These are phyloP conservation scores for Rhizopogon vinicolor DNA, from an alignment of 768 basidiomycete genomes.

Conservation along the genomic window DNA sequence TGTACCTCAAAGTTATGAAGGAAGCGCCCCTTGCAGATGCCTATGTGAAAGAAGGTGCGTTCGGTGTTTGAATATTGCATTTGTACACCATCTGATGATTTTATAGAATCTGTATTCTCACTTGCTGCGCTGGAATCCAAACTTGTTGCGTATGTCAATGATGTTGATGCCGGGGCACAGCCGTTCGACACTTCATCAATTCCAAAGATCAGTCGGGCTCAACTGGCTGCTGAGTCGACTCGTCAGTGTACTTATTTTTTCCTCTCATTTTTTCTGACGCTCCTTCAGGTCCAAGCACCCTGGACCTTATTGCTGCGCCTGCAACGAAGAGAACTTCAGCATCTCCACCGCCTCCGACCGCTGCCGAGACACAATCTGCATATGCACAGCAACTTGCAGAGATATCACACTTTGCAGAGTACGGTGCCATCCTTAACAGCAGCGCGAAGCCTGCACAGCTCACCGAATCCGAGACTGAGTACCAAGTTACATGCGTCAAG, in stretches of 20 bases:
- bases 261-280: constrained; percentile 9
- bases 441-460: constrained; percentile 73
- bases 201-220: constrained; percentile 92
- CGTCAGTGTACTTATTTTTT: constrained; percentile 45
- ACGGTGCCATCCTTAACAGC: constrained; percentile 87
- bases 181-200: constrained; percentile 83
- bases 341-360: constrained; percentile 70
- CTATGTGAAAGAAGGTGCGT: constrained; percentile 88
- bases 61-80: background rate
- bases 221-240: constrained; percentile 83
- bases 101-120: constrained; percentile 88
- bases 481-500: constrained; percentile 94
- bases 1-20: constrained; percentile 84
- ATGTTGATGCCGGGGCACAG: constrained; percentile 59
- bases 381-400: constrained; percentile 83
- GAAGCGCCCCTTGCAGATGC: constrained; percentile 76
- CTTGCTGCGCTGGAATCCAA: constrained; percentile 86
- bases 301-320: constrained; percentile 82
- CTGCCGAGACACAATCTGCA: constrained; percentile 83
- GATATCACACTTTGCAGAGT: constrained; percentile 80
- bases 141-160: constrained; percentile 90
- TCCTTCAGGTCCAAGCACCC: constrained; percentile 69
- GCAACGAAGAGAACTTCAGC: constrained; percentile 51
- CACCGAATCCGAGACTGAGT: constrained; percentile 97
- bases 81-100: background rate